Evolutionary conservation across 2,329 filamentous ascomycete genomes (phyloP).

Genomic region (Bertia moriformis): DNA sequence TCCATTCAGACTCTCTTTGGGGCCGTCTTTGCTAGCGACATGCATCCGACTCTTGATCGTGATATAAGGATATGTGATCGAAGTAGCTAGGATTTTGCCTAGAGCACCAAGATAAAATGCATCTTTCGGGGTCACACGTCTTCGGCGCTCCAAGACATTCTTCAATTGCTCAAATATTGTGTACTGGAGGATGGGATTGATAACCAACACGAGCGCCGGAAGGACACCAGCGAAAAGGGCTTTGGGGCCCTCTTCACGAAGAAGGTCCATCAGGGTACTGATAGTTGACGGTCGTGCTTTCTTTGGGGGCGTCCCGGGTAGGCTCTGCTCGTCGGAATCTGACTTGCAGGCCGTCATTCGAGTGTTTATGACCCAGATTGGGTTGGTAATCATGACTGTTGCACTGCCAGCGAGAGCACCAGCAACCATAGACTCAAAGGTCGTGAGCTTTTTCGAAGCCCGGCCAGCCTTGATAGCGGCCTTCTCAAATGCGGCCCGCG

Average conservation of each 20-base stretch:
- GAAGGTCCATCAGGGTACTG: constrained; percentile 63
- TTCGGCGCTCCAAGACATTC: constrained; percentile 61
- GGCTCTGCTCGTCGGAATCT: constrained; percentile 12
- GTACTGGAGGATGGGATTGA: constrained; percentile 97
- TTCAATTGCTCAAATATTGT: constrained; percentile 98
- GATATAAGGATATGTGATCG: constrained; percentile 94
- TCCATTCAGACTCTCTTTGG: constrained; percentile 66
- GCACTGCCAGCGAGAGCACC: constrained; percentile 86
- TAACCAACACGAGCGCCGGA: constrained; percentile 81
- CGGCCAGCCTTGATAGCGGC: constrained; percentile 55
- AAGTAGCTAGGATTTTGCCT: constrained; percentile 86
- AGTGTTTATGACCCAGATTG: constrained; percentile 98
- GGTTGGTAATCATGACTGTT: constrained; percentile 91
- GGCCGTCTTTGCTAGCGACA: constrained; percentile 63
- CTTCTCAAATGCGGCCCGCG: constrained; percentile 69
- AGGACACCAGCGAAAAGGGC: constrained; percentile 86
- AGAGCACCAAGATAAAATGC: constrained; percentile 85
- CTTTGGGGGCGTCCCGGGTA: neutral
- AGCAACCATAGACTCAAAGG: constrained; percentile 84
- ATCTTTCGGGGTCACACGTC: constrained; percentile 66
- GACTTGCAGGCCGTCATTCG: constrained; percentile 84
- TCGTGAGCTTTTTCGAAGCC: constrained; percentile 57
- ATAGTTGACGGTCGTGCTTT: constrained; percentile 51
- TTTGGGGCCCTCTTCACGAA: constrained; percentile 69
- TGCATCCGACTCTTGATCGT: constrained; percentile 98